A percentile compares a stretch with the other conserved stretches of the same genome.
phyloP scores from a whole-genome alignment of 1,139 yeast genomes.

The Ogataea hybrid region DNA sequence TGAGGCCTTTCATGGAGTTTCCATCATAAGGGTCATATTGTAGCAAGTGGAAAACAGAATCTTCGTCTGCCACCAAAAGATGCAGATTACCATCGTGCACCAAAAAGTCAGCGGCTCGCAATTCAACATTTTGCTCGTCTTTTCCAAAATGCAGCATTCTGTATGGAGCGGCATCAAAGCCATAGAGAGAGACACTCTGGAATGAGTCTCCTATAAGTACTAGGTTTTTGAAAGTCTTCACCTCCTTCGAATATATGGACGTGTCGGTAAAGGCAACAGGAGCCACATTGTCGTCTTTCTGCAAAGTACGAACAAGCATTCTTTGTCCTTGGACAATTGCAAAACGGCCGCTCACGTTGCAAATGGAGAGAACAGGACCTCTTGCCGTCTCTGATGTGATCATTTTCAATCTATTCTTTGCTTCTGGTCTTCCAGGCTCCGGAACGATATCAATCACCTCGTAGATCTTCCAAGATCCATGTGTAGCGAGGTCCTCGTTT shows the following conservation, averaged over 20 bases:
- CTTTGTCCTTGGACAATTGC: conserved; percentile 89
- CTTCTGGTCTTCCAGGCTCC: conserved; percentile 85
- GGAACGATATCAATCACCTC: conserved; percentile 87
- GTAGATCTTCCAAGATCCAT: conserved; percentile 73
- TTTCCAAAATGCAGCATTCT: conserved; percentile 78
- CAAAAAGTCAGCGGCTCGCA: conserved; percentile 63
- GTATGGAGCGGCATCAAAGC: conserved; percentile 95
- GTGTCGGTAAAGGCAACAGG: conserved; percentile 95
- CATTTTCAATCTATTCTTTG: conserved; percentile 73
- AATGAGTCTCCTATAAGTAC: conserved; percentile 76
- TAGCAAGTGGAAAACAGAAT: conserved; percentile 67
- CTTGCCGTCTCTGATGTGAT: conserved; percentile 74
- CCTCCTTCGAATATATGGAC: conserved; percentile 73
- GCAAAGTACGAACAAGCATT: conserved; percentile 75
- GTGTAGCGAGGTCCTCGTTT: conserved; percentile 80
- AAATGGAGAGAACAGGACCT: conserved; percentile 81
- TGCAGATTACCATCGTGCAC: conserved; percentile 67
- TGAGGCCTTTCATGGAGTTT: conserved; percentile 74
- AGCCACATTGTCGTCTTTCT: conserved; percentile 65
- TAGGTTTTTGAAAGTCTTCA: conserved; percentile 81
- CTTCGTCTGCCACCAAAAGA: conserved; percentile 68
- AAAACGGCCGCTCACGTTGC: conserved; percentile 82
- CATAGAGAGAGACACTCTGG: conserved; percentile 79
- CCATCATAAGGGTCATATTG: conserved; percentile 95
- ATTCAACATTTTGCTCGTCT: conserved; percentile 63